phyloP scores from a whole-genome alignment of 768 basidiomycete genomes.

The Mycena filopes region DNA sequence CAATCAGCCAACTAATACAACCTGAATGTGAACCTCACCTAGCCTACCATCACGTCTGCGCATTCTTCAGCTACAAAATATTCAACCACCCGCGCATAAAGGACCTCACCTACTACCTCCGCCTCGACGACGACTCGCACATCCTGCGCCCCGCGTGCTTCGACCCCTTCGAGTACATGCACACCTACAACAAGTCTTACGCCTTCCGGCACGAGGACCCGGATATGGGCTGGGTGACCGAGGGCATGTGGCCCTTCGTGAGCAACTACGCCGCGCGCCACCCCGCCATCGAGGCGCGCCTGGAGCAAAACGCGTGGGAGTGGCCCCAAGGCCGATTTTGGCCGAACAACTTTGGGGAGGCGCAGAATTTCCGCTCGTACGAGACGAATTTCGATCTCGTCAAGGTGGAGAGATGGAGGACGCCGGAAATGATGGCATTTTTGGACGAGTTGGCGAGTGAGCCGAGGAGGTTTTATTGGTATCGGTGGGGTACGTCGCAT shows the following conservation, averaged over 20 bases:
- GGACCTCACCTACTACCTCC: slow-evolving; percentile 34
- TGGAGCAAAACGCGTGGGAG: slow-evolving; percentile 27
- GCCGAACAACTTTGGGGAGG: slow-evolving; percentile 9
- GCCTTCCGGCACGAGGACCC: slow-evolving; percentile 18
- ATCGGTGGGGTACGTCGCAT: slow-evolving; percentile 34
- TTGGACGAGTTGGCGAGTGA: slow-evolving; percentile 29
- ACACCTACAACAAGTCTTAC: slow-evolving; percentile 27
- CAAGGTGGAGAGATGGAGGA: slow-evolving; percentile 21
- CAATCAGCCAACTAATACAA: no score
- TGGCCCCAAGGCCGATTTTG: slow-evolving; percentile 3
- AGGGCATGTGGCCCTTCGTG: slow-evolving; percentile 31
- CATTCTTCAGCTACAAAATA: slow-evolving; percentile 34
- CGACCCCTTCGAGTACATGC: slow-evolving; percentile 36
- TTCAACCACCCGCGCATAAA: slow-evolving; percentile 33
- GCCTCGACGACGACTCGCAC: slow-evolving; percentile 34
- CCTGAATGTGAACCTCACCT: background rate
- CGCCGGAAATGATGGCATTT: slow-evolving; percentile 29
- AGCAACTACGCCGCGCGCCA: slow-evolving; percentile 28
- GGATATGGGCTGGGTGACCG: slow-evolving; percentile 26
- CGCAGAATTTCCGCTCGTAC: slow-evolving; percentile 20
- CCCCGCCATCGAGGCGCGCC: slow-evolving; percentile 15
- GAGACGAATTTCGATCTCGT: slow-evolving; percentile 34
- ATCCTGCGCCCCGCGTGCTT: slow-evolving; percentile 25
- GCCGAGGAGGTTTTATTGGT: slow-evolving; percentile 33
- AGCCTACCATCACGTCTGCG: slow-evolving; percentile 37